phyloP scores from a whole-genome alignment of 805 yeast species.

The Cyberlindnera meyerae region DNA sequence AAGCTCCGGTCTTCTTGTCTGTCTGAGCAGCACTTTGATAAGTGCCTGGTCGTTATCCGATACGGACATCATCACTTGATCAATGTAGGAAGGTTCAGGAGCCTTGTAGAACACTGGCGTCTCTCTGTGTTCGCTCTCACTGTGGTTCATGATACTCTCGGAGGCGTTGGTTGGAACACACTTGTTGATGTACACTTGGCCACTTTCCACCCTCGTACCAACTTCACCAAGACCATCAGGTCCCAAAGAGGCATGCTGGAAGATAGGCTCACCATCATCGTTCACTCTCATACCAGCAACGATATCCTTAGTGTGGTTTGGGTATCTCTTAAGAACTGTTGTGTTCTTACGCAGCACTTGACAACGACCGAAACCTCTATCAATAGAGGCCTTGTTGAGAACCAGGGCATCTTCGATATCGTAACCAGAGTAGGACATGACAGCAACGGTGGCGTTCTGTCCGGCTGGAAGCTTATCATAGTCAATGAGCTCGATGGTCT shows the following conservation, averaged over 20 bases:
- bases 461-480: constrained; percentile 98
- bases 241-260: constrained; percentile 82
- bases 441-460: constrained; percentile 98
- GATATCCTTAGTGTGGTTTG: constrained; percentile 89
- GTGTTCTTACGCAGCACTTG: constrained; percentile 93
- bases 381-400: constrained; percentile 86
- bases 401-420: constrained; percentile 99
- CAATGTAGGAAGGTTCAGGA: constrained; percentile 93
- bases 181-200: constrained; percentile 91
- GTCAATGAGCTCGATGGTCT: constrained; percentile 90
- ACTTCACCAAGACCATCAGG: constrained; percentile 97
- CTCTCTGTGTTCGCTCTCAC: constrained; percentile 65
- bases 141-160: constrained; percentile 38
- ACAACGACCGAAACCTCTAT: constrained; percentile 96
- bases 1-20: constrained; percentile 93
- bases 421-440: constrained; percentile 97
- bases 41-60: constrained; percentile 93
- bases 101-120: constrained; percentile 90
- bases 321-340: constrained; percentile 81
- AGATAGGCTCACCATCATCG: constrained; percentile 73
- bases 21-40: constrained; percentile 86
- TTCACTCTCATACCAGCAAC: constrained; percentile 89
- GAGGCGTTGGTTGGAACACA: constrained; percentile 85
- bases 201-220: constrained; percentile 84
- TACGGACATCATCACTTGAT: constrained; percentile 96